These are phyloP conservation scores for Fraxinus ornus DNA, from an alignment of 305 asterid genomes.

Conservation along the genomic window DNA sequence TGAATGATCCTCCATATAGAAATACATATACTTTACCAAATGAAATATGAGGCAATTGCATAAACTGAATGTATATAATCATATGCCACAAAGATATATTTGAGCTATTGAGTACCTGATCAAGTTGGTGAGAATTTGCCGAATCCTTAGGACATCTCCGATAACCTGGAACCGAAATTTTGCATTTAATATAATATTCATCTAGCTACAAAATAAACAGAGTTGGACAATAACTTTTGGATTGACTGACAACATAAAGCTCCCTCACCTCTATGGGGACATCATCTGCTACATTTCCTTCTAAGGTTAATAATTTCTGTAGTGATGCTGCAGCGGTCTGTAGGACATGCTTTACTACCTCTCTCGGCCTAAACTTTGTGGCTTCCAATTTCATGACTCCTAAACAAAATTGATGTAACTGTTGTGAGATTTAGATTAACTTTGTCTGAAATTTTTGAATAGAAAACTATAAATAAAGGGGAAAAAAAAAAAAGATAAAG, in stretches of 20 bases:
- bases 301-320: constrained; percentile 71
- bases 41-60: not conserved
- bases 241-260: not conserved
- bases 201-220: not conserved
- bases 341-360: constrained; percentile 86
- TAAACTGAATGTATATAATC: not conserved
- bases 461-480: not conserved
- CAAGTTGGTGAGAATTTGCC: constrained; percentile 88
- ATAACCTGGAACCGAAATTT: constrained; percentile 49
- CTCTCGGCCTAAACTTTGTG: constrained; percentile 86
- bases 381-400: constrained; percentile 96
- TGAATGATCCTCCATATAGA: not conserved
- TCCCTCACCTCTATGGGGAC: constrained; percentile 77
- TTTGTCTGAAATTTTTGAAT: not conserved
- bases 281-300: constrained; percentile 81
- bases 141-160: constrained; percentile 91
- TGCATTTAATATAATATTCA: not conserved
- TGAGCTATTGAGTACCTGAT: constrained; percentile 54
- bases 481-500: not conserved
- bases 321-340: constrained; percentile 94
- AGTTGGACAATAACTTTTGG: not conserved
- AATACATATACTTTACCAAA: not conserved
- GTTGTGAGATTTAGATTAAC: not conserved
- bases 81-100: not conserved
- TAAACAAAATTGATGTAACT: constrained; percentile 23